Evolutionary conservation across 257 asterid species (phyloP), one percentile per base, ranked within the genome.

Genomic region (Petunia axillaris): DNA sequence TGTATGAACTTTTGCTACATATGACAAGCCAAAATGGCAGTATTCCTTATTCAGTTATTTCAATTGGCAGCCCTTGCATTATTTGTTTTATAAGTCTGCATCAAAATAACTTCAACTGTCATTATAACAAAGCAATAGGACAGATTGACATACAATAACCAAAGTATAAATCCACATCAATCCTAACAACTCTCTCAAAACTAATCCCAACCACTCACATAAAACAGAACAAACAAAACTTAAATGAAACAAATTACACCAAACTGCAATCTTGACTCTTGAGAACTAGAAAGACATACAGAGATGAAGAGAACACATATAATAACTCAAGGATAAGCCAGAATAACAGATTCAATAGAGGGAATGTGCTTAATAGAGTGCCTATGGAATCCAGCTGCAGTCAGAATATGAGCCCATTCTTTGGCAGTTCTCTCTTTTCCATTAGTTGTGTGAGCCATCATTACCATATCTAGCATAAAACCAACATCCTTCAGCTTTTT

Each of bases 401-500:
- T 85, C 2, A 93, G 35, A 35, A 93, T 82, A 54, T 64, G 53
- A 7, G 35, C 85, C 96, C 97, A 93, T 63, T 93, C 93, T 50
- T 86, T 25, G 1, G 38, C 35, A 50, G 81, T 90, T 81, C 97
- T 89, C 81, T 93, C 97, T 64, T 90, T 91, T 2, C 94, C 96
- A 0, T 71, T 85, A 4, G 81, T 81, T 0, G 96, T 93, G 84
- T 91, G 97, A 78, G 92, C 91, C 92, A 93, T 44, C 96, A 93
- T 89, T 80, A 85, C 85, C 94, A 93, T 90, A 64, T 91, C 97
- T 62, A 91, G 2, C 64, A 84, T 87, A 75, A 90, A 38, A 8
- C 92, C 89, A 13, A 86, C 85, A 46, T 89, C 91, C 64, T 48
- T 71, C 3, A 71, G 11, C 1, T 15, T 2, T 71, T 71, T 15